phyloP scores from a whole-genome alignment of 306 rosid species.

The Erythrophleum fordii region DNA sequence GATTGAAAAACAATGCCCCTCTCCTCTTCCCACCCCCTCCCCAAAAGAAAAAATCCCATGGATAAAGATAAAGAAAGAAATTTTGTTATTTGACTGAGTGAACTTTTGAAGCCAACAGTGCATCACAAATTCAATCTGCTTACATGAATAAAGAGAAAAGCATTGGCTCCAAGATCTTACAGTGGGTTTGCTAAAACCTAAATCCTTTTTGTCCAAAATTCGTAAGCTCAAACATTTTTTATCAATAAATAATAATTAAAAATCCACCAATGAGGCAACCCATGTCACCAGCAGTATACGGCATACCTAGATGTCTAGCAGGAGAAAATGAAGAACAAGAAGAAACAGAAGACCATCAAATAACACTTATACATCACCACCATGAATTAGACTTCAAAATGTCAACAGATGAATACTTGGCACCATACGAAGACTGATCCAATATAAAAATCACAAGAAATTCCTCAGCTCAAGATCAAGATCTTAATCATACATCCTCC shows the following conservation, averaged over 20 bases:
- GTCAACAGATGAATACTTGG: neutral
- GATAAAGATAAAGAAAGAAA: neutral
- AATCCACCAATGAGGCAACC: neutral
- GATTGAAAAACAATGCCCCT: no score
- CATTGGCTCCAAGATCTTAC: neutral
- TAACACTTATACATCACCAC: neutral
- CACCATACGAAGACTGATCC: neutral
- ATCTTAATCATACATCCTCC: conserved; percentile 23
- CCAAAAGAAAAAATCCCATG: neutral
- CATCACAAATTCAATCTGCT: neutral
- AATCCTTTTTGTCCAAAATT: neutral
- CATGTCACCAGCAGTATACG: neutral
- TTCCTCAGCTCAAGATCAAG: conserved; percentile 18
- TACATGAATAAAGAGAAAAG: neutral
- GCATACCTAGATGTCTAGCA: neutral
- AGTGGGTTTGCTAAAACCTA: neutral
- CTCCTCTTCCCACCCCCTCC: no score
- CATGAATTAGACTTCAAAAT: neutral
- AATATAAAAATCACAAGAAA: conserved; percentile 10
- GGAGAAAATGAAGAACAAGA: neutral
- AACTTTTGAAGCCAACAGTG: neutral
- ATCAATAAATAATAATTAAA: neutral
- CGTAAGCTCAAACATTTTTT: neutral
- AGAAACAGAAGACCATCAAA: neutral
- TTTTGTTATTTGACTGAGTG: neutral